Evolutionary conservation across 805 yeast genomes (phyloP), one percentile per base, ranked within the genome.

Genomic region (Debaryomyces tyrocola): DNA sequence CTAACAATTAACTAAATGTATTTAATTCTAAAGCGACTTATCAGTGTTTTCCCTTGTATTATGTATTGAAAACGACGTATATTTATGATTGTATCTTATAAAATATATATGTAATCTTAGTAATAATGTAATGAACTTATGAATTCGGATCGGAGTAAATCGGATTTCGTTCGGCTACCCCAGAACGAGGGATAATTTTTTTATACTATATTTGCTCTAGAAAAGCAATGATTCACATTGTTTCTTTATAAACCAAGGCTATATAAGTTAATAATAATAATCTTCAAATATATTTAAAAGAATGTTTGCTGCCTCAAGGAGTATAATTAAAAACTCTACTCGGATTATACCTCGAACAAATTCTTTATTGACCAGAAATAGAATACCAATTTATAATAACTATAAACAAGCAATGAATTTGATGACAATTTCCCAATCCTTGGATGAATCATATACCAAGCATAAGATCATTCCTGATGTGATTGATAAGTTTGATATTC

Each of bases 391-490:
- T 31, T 6, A n/a, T 31, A 31, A 31, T 12, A 31, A 31, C 34
- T n/a, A 31, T 14, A 8, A 9, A 6, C 34, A 31, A 14, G 34
- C 34, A 7, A 74, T 72, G 78, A 64, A 64, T 44, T 68, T 79
- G 46, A 66, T 79, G 54, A 79, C 83, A 15, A 79, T 79, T 47
- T 74, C 82, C 36, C 80, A 76, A 60, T 77, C 81, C 33, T 71
- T 79, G 50, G 80, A 74, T 56, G 83, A 79, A 48, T 65, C 81
- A 14, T 70, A 69, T 51, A 54, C 59, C 44, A 78, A 77, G 56
- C 79, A 74, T 62, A 77, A 73, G 51, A 65, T 79, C 45, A 62
- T 76, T 28, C 83, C 84, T 24, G 82, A 78, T 4, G 82, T 79
- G 8, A 70, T 78, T 45, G 80, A 78, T 48, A 64, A 73, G 48